A percentile compares a stretch with the other conserved stretches of the same genome.
These are phyloP conservation scores for Cyclotella atomus DNA, from an alignment of 108 stramenopile genomes.

Conservation along the genomic window DNA sequence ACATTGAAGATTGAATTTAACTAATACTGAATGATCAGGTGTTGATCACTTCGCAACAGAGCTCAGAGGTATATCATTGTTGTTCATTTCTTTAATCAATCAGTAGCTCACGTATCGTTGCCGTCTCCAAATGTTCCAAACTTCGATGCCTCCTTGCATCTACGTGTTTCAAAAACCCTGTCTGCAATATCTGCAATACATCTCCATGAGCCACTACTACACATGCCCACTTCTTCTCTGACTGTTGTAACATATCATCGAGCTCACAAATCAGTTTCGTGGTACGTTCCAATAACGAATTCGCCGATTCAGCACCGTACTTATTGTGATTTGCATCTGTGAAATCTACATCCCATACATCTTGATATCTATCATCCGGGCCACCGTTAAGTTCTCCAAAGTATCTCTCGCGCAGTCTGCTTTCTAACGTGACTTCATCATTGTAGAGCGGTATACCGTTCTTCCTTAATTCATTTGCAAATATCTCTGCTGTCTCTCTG, in stretches of 20 bases:
- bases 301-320: constrained; percentile 77
- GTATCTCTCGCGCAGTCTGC: constrained; percentile 77
- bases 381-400: constrained; percentile 81
- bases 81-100: neutral
- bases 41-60: too few species aligned
- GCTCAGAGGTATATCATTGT: too few species aligned
- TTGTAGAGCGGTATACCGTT: constrained; percentile 33
- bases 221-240: constrained; percentile 39
- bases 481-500: constrained; percentile 71
- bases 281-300: constrained; percentile 69
- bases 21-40: neutral
- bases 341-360: constrained; percentile 84
- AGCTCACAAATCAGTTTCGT: constrained; percentile 59
- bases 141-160: constrained; percentile 70
- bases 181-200: constrained; percentile 89
- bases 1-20: neutral
- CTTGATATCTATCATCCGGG: constrained; percentile 66
- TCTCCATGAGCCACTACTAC: constrained; percentile 90
- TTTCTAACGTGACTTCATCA: constrained; percentile 55
- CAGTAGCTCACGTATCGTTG: constrained; percentile 64
- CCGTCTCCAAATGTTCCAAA: constrained; percentile 84
- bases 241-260: constrained; percentile 50
- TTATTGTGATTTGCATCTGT: constrained; percentile 60
- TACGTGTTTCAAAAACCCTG: constrained; percentile 65
- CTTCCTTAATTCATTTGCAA: constrained; percentile 29